phyloP scores from a whole-genome alignment of 495 filamentous ascomycete species.

The Polyplosphaeria fusca region DNA sequence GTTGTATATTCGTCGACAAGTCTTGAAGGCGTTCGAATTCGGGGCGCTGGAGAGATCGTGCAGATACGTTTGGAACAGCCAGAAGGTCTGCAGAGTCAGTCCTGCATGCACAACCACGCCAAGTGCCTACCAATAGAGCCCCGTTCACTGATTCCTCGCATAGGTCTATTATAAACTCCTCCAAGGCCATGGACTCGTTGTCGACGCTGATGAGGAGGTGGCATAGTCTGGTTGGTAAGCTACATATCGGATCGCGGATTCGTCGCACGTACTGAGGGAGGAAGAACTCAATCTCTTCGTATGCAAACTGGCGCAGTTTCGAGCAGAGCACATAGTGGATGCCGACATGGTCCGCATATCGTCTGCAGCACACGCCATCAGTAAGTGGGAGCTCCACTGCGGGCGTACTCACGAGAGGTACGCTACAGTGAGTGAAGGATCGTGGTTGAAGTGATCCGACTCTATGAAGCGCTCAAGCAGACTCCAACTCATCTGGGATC shows the following conservation, averaged over 20 bases:
- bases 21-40: slow-evolving; percentile 65
- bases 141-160: slow-evolving; percentile 77
- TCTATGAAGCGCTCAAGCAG: slow-evolving; percentile 74
- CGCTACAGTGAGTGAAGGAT: slow-evolving; percentile 73
- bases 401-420: slow-evolving; percentile 66
- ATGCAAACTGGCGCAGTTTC: slow-evolving; percentile 75
- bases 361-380: slow-evolving; percentile 45
- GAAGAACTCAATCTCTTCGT: slow-evolving; percentile 83
- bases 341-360: slow-evolving; percentile 77
- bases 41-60: slow-evolving; percentile 68
- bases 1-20: slow-evolving; percentile 71
- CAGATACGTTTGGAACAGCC: slow-evolving; percentile 78
- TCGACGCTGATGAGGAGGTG: slow-evolving; percentile 75
- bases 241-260: slow-evolving; percentile 1
- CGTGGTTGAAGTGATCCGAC: slow-evolving; percentile 78
- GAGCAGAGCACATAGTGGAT: slow-evolving; percentile 77
- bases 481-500: slow-evolving; percentile 50
- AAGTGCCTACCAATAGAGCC: slow-evolving; percentile 63
- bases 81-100: slow-evolving; percentile 60
- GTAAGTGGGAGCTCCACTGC: neutral
- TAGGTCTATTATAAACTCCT: slow-evolving; percentile 75
- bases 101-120: slow-evolving; percentile 8
- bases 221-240: slow-evolving; percentile 51
- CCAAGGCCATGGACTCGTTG: slow-evolving; percentile 79
- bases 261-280: slow-evolving; percentile 54